Conservation (phyloP, 345 rosid species). For the Trapa incisa region DNA sequence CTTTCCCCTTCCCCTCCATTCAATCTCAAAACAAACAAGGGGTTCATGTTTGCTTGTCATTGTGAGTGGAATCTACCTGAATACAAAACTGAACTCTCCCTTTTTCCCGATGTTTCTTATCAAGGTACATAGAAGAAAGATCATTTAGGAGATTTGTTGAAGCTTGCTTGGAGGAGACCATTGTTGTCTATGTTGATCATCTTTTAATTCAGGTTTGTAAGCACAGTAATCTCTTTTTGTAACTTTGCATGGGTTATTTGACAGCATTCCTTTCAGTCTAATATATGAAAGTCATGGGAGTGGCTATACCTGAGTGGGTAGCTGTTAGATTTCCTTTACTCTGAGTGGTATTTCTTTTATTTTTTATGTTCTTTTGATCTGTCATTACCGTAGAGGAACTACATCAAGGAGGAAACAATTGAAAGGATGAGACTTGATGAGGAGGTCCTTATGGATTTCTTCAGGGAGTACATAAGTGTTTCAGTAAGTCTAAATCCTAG, state of each 20-base stretch:
- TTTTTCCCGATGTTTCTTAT: conserved; percentile 13
- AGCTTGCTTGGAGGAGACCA: conserved; percentile 90
- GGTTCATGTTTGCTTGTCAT: background rate
- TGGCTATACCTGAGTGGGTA: background rate
- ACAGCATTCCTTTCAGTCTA: background rate
- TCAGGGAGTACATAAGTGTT: conserved; percentile 83
- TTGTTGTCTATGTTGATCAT: conserved; percentile 75
- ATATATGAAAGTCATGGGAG: background rate
- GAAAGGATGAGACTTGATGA: conserved; percentile 94
- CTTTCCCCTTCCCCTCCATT: too few relatives aligned
- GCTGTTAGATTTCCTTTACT: background rate
- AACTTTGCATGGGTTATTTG: background rate
- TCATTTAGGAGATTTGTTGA: conserved; percentile 93
- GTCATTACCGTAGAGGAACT: conserved; percentile 47
- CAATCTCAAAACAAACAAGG: too few relatives aligned
- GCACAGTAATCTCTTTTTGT: background rate
- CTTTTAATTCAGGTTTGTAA: conserved; percentile 67
- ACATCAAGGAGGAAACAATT: conserved; percentile 91
- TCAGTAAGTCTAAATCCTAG: conserved; percentile 40
- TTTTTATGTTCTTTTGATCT: background rate
- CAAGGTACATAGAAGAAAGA: conserved; percentile 92
- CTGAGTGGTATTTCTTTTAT: background rate
- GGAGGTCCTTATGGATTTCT: conserved; percentile 91
- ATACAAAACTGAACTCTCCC: conserved; percentile 9
- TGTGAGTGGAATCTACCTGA: background rate